phyloP scores from a whole-genome alignment of 306 rosid species.

The Sphenostylis stenocarpa region DNA sequence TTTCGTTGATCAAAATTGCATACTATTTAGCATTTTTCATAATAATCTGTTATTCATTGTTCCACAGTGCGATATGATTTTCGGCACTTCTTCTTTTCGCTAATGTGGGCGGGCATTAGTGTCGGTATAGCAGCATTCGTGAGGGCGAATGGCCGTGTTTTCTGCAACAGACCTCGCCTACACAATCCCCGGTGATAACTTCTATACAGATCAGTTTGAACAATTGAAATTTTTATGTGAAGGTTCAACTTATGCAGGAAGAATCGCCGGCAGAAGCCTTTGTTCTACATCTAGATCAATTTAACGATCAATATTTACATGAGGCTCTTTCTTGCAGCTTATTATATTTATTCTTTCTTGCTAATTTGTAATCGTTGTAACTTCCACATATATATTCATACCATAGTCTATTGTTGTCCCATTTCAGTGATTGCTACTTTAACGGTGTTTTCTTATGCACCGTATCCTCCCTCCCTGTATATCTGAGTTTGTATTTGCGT shows the following conservation, averaged over 20 bases:
- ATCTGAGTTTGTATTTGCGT: conserved; percentile 23
- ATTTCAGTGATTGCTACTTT: conserved; percentile 32
- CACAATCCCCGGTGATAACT: conserved; percentile 55
- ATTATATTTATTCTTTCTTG: conserved; percentile 35
- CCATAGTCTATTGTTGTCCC: conserved; percentile 21
- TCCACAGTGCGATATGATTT: conserved; percentile 71
- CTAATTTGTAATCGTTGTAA: conserved; percentile 31
- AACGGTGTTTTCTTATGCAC: conserved; percentile 18
- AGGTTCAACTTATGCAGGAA: conserved; percentile 36
- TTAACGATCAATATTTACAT: conserved; percentile 27
- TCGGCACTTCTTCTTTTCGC: conserved; percentile 77
- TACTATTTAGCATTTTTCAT: background rate
- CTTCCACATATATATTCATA: conserved; percentile 33
- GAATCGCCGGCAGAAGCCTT: conserved; percentile 22
- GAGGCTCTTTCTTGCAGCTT: conserved; percentile 32
- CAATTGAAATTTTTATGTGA: conserved; percentile 17
- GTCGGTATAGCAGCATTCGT: conserved; percentile 78
- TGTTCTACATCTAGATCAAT: conserved; percentile 17
- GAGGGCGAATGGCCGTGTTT: conserved; percentile 84
- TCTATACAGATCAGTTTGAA: background rate
- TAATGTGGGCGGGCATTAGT: conserved; percentile 85
- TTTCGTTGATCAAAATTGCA: background rate
- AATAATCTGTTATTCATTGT: conserved; percentile 11
- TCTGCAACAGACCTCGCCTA: conserved; percentile 92
- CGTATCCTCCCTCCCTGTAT: conserved; percentile 33